Conservation (phyloP, 2,329 filamentous ascomycete species). For the Fusarium sacchari region DNA sequence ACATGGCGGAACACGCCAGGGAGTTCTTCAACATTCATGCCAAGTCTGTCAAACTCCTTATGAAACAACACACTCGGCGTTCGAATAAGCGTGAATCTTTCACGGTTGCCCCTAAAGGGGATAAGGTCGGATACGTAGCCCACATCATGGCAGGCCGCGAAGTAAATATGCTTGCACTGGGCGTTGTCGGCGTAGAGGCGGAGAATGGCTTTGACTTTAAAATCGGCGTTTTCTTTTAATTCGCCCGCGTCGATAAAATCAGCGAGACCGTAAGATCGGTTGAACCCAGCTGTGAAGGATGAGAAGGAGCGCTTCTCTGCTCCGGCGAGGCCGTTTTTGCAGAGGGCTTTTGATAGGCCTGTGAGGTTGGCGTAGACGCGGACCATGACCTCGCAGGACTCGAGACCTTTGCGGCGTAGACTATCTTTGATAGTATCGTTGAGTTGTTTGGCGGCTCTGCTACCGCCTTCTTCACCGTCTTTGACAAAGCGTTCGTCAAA, state of each 20-base stretch:
- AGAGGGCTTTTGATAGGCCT: slow-evolving; percentile 61
- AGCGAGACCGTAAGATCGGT: slow-evolving; percentile 64
- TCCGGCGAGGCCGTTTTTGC: slow-evolving; percentile 57
- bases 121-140: slow-evolving; percentile 63
- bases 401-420: slow-evolving; percentile 58
- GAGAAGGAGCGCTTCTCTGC: slow-evolving; percentile 65
- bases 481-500: slow-evolving; percentile 61
- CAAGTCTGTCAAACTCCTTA: slow-evolving; percentile 62
- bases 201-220: slow-evolving; percentile 64
- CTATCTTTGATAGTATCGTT: slow-evolving; percentile 61
- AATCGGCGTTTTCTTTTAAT: slow-evolving; percentile 67
- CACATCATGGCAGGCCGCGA: slow-evolving; percentile 69
- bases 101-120: slow-evolving; percentile 58
- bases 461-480: slow-evolving; percentile 63
- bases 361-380: slow-evolving; percentile 67
- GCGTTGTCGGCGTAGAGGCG: slow-evolving; percentile 65
- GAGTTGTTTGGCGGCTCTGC: slow-evolving; percentile 63
- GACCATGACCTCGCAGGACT: slow-evolving; percentile 63
- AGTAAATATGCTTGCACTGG: slow-evolving; percentile 72
- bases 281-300: slow-evolving; percentile 66
- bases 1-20: slow-evolving; percentile 62
- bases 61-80: slow-evolving; percentile 58
- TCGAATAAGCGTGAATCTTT: slow-evolving; percentile 65
- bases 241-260: slow-evolving; percentile 71
- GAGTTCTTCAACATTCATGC: slow-evolving; percentile 61